Percentiles rank a stretch among this genome's conserved stretches.
phyloP scores from a whole-genome alignment of 2,329 filamentous ascomycete genomes.

The Trichoderma atrobrunneum region DNA sequence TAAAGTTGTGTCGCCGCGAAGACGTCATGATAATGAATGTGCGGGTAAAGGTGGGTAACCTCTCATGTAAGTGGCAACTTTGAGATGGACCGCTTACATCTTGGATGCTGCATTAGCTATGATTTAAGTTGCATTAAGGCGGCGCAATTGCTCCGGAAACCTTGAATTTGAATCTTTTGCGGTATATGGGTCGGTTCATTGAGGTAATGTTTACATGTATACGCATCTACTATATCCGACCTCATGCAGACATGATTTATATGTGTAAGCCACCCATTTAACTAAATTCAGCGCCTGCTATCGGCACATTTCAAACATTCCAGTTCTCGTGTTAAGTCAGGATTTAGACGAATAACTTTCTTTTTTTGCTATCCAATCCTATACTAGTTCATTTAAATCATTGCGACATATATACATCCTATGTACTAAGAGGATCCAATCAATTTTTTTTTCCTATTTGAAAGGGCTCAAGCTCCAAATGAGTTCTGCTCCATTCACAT shows the following conservation, averaged over 20 bases:
- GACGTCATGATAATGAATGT: not conserved
- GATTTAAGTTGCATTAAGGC: not conserved
- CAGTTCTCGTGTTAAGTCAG: not conserved
- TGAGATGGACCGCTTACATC: not conserved
- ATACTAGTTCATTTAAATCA: not conserved
- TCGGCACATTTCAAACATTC: not conserved
- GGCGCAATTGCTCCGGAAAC: not conserved
- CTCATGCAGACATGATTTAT: too few relatives aligned
- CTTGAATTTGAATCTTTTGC: not conserved
- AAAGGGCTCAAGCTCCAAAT: not conserved
- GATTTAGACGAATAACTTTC: not conserved
- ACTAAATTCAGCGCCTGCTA: not conserved
- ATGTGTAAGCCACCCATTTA: too few relatives aligned
- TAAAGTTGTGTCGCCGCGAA: not conserved
- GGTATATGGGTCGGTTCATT: too few relatives aligned
- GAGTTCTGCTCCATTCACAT: not conserved
- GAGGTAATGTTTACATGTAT: too few relatives aligned
- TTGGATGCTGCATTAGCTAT: not conserved
- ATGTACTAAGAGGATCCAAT: not conserved
- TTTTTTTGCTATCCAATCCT: not conserved
- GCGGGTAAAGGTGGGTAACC: not conserved
- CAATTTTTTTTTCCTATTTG: not conserved
- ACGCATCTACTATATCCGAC: too few relatives aligned
- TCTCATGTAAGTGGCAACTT: not conserved
- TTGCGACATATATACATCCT: conserved; percentile 1